A percentile compares a stretch with the other conserved stretches of the same genome.
phyloP scores from a whole-genome alignment of 305 asterid species.

The Fraxinus latifolia region DNA sequence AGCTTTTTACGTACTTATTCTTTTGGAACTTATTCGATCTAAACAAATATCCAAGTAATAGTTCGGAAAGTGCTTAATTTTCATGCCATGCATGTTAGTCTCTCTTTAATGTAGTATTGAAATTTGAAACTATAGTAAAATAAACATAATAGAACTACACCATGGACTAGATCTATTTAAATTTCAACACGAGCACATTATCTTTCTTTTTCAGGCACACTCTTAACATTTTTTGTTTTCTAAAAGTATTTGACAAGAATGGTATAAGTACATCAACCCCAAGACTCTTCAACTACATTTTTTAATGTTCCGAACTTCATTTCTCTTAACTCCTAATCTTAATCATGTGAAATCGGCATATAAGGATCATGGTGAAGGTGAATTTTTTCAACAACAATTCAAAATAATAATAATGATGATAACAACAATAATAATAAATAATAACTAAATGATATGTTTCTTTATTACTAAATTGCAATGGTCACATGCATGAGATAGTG shows the following conservation, averaged over 20 bases:
- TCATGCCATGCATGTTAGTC: neutral
- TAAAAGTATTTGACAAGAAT: neutral
- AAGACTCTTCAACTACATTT: neutral
- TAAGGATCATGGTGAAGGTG: neutral
- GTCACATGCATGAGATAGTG: neutral
- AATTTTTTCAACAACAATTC: conserved; percentile 9
- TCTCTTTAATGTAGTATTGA: neutral
- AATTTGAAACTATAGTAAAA: neutral
- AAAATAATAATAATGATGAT: neutral
- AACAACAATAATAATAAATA: too few relatives aligned
- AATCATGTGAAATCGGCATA: neutral
- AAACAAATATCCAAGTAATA: neutral
- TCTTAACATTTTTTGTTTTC: neutral
- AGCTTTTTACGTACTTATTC: neutral
- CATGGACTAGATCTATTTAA: neutral
- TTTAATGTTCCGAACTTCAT: neutral
- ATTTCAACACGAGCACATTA: neutral
- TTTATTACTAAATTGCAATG: neutral
- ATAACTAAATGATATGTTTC: neutral
- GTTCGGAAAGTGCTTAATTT: neutral
- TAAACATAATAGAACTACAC: neutral
- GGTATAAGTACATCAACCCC: neutral
- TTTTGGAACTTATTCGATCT: neutral
- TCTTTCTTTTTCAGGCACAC: neutral
- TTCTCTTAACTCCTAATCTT: neutral